Percentiles rank a stretch among this genome's conserved stretches.
phyloP scores from a whole-genome alignment of 371 early-diverging fungal species.

The Batkoa obscura region DNA sequence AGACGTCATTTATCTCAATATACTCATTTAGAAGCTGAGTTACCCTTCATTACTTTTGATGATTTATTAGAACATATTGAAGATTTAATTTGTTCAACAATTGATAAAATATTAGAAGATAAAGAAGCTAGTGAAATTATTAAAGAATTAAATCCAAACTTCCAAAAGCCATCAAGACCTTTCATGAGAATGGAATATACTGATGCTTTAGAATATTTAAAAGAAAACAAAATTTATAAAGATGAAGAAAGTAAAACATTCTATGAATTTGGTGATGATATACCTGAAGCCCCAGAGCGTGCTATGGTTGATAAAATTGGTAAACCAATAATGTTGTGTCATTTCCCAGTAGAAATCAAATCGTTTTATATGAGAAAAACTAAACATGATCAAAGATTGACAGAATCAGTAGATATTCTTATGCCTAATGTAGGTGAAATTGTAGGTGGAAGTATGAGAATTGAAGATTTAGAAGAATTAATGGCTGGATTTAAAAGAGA shows the following conservation, averaged over 20 bases:
- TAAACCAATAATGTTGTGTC: slow-evolving; percentile 91
- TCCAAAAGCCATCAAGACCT: slow-evolving; percentile 68
- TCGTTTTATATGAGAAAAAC: slow-evolving; percentile 98
- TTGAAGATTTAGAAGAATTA: slow-evolving; percentile 73
- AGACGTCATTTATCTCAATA: slow-evolving; percentile 95
- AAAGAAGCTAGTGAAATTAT: slow-evolving; percentile 56
- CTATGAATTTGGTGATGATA: slow-evolving; percentile 97
- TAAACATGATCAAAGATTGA: slow-evolving; percentile 61
- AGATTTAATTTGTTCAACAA: slow-evolving; percentile 72
- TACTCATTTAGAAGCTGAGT: slow-evolving; percentile 98
- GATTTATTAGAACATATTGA: slow-evolving; percentile 85
- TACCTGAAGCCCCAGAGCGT: slow-evolving; percentile 98
- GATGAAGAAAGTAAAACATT: slow-evolving; percentile 74
- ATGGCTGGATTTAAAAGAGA: slow-evolving; percentile 90
- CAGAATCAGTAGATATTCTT: slow-evolving; percentile 96
- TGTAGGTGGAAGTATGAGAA: slow-evolving; percentile 99
- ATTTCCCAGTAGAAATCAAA: slow-evolving; percentile 98
- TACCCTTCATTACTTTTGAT: slow-evolving; percentile 87
- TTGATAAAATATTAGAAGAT: slow-evolving; percentile 62
- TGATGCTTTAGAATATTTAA: slow-evolving; percentile 94
- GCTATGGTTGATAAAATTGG: slow-evolving; percentile 93
- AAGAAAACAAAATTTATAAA: slow-evolving; percentile 76
- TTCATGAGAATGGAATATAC: slow-evolving; percentile 94
- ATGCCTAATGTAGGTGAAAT: slow-evolving; percentile 99
- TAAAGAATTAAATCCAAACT: slow-evolving; percentile 82